These are phyloP conservation scores for Kwoniella sp. DNA, from an alignment of 768 basidiomycete species.

Conservation along the genomic window DNA sequence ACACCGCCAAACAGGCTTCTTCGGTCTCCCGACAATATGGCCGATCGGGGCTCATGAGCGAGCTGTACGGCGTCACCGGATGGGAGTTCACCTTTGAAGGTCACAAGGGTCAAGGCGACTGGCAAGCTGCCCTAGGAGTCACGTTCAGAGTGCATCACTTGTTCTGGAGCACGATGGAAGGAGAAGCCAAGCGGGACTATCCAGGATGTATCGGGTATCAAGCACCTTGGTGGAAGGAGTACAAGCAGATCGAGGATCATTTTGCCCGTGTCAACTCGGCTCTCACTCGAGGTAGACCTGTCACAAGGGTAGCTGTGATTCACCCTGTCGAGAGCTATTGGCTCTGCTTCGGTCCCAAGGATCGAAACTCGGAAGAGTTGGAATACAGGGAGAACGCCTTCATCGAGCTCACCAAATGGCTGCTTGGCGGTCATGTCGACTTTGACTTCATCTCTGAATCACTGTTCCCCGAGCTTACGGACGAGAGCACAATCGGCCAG, in stretches of 20 bases:
- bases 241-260: conserved; percentile 39
- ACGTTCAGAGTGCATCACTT: conserved; percentile 40
- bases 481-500: conserved; percentile 19
- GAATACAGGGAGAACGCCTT: conserved; percentile 34
- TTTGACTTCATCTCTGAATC: conserved; percentile 48
- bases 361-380: conserved; percentile 30
- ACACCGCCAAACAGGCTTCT: conserved; percentile 41
- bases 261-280: conserved; percentile 38
- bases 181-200: conserved; percentile 46
- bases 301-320: conserved; percentile 44
- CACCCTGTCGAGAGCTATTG: conserved; percentile 47
- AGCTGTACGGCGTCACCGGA: conserved; percentile 41
- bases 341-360: conserved; percentile 39
- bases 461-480: conserved; percentile 32
- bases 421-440: conserved; percentile 35
- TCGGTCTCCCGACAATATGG: conserved; percentile 39
- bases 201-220: conserved; percentile 44
- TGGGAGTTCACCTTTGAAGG: conserved; percentile 42
- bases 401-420: conserved; percentile 39
- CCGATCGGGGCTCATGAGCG: conserved; percentile 32
- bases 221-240: conserved; percentile 44
- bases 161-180: conserved; percentile 35
- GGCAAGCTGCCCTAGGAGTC: conserved; percentile 47
- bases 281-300: conserved; percentile 34
- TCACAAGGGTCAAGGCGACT: conserved; percentile 46